Percentiles rank a stretch among this genome's conserved stretches.
Evolutionary conservation across 176 grass and related monocot genomes (phyloP).

Genomic region (Oryza longistaminata): DNA sequence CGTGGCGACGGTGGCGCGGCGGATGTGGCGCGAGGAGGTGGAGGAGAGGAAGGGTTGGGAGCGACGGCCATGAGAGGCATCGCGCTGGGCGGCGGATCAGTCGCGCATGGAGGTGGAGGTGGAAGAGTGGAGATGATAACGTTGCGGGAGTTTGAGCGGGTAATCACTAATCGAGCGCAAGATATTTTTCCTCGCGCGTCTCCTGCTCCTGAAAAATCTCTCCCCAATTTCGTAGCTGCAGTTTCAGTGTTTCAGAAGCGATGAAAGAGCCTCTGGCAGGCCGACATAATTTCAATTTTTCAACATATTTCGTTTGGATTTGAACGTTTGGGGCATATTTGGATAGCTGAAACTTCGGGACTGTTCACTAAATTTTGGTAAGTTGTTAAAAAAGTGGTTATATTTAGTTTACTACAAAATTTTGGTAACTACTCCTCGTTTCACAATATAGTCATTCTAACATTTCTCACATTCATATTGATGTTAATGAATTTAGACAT

Average conservation of each 20-base stretch:
- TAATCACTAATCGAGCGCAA: background rate
- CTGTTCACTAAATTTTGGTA: no score
- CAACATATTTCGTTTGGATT: background rate
- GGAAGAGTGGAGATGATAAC: conserved; percentile 33
- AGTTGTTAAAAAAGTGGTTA: no score
- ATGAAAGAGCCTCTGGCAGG: background rate
- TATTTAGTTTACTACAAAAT: no score
- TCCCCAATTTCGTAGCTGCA: background rate
- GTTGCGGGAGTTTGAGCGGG: conserved; percentile 9
- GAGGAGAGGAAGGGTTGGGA: conserved; percentile 36
- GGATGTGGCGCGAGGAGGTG: conserved; percentile 35
- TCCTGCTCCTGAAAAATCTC: background rate
- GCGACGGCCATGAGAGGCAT: conserved; percentile 64
- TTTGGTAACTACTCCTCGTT: no score
- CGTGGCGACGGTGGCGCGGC: conserved; percentile 21
- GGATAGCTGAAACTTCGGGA: background rate
- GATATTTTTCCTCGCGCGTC: conserved; percentile 30
- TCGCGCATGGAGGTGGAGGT: conserved; percentile 27
- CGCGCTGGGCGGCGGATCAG: background rate
- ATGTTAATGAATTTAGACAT: no score
- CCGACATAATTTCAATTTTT: background rate
- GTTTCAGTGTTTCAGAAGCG: background rate
- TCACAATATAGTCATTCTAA: no score
- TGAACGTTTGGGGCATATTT: background rate
- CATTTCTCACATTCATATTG: no score